Percentiles rank a stretch among this genome's conserved stretches.
Conservation (phyloP, 352 stramenopile species). For the Pythium sukuiense region DNA sequence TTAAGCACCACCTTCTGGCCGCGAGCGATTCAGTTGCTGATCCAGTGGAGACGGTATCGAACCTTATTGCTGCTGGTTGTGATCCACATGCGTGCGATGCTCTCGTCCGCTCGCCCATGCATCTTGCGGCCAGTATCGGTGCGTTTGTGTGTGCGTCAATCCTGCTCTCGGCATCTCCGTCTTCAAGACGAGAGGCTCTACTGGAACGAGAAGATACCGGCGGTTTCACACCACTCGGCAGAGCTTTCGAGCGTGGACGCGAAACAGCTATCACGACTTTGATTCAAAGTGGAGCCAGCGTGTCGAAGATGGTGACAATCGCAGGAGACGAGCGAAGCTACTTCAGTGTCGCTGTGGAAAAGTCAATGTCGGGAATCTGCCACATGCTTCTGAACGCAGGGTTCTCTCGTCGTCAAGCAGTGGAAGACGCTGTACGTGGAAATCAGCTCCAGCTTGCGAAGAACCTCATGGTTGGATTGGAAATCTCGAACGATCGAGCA, state of each 20-base stretch:
- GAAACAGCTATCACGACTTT: constrained; percentile 75
- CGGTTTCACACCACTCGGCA: constrained; percentile 51
- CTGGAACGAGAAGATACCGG: constrained; percentile 35
- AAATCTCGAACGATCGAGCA: constrained; percentile 42
- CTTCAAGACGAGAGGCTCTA: constrained; percentile 9
- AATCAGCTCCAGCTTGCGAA: constrained; percentile 59
- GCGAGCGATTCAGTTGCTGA: constrained; percentile 37
- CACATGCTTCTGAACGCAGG: constrained; percentile 72
- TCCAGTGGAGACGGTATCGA: constrained; percentile 74
- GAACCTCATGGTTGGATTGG: constrained; percentile 57
- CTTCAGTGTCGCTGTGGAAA: constrained; percentile 69
- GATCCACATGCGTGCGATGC: constrained; percentile 38
- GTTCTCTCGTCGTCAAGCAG: constrained; percentile 67
- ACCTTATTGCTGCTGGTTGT: constrained; percentile 48
- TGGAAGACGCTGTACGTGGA: constrained; percentile 63
- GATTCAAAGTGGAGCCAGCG: constrained; percentile 45
- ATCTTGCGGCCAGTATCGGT: constrained; percentile 61
- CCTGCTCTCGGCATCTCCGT: constrained; percentile 32
- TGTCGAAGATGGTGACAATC: constrained; percentile 7
- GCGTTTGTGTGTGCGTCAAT: constrained; percentile 71
- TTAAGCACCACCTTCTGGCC: constrained; percentile 27
- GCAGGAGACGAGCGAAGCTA: constrained; percentile 42
- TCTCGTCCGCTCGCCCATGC: constrained; percentile 52
- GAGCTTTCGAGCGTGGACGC: constrained; percentile 50
- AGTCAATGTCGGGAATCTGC: constrained; percentile 65